These are phyloP conservation scores for Solioccasus polychromus DNA, from an alignment of 768 basidiomycete species.

Conservation along the genomic window DNA sequence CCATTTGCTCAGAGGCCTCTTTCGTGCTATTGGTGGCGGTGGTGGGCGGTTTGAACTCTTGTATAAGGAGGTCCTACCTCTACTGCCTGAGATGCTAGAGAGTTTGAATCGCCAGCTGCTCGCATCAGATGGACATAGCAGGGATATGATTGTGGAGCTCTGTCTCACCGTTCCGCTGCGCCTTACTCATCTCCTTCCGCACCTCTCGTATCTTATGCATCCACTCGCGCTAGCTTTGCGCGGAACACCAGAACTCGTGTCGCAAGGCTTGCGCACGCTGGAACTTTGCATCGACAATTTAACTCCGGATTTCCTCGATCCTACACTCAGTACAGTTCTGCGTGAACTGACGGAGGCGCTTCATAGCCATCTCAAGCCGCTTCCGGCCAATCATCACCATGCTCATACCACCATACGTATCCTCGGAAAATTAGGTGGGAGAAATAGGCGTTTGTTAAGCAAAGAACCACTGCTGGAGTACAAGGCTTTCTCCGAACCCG, in stretches of 20 bases:
- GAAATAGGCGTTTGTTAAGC: conserved; percentile 83
- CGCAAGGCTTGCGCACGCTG: conserved; percentile 92
- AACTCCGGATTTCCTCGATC: conserved; percentile 96
- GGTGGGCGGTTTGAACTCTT: conserved; percentile 91
- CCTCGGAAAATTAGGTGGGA: conserved; percentile 91
- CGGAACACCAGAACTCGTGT: conserved; percentile 84
- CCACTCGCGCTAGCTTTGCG: conserved; percentile 89
- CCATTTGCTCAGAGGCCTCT: conserved; percentile 86
- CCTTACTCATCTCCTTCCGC: conserved; percentile 91
- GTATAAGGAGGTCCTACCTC: conserved; percentile 94
- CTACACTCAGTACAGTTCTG: conserved; percentile 88
- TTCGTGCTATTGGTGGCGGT: conserved; percentile 88
- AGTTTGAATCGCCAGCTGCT: conserved; percentile 87
- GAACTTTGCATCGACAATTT: conserved; percentile 99
- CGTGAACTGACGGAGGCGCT: conserved; percentile 94
- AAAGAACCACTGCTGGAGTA: conserved; percentile 77
- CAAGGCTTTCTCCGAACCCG: conserved; percentile 64
- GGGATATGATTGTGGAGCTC: conserved; percentile 95
- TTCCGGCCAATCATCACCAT: conserved; percentile 85
- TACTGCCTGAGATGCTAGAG: conserved; percentile 96
- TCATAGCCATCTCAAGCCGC: conserved; percentile 84
- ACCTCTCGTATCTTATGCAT: conserved; percentile 94
- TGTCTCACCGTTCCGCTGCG: conserved; percentile 96
- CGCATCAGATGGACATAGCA: conserved; percentile 73
- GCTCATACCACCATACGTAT: conserved; percentile 96